Evolutionary conservation across 768 basidiomycete species (phyloP), one percentile per base, ranked within the genome.

Genomic region (Hebeloma cylindrosporum): DNA sequence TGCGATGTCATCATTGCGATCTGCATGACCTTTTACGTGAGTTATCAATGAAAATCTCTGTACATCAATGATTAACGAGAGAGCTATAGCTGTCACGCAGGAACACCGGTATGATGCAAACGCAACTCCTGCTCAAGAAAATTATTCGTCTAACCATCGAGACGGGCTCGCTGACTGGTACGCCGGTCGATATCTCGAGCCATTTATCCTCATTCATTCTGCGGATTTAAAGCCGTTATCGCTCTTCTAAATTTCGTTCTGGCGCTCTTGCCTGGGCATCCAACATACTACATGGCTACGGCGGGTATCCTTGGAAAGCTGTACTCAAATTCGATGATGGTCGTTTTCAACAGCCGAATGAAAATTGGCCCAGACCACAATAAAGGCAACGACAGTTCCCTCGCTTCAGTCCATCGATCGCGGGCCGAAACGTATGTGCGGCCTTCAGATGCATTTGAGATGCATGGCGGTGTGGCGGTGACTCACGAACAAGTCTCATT

Each of bases 271-370:
- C 47, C 47, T 35, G 40, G 40, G 7, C 47, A 36, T 36, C 47
- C 47, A 5, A 41, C 47, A 25, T 48, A 48, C 13, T 48, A 43
- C 18, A 43, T 42, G 47, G 22, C 47, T 16, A 43, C 40, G n/a
- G 47, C 40, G 18, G 39, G 32, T 30, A 30, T 48, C 11, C 47
- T 48, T 16, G 47, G 47, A 29, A 48, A 48, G 40, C 26, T 48
- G 6, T 48, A 48, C 40, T 41, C 47, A 5, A 48, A 48, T 33
- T 48, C 47, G 11, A 48, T 48, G 47, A 28, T 48, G 40, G 47
- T 34, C 2, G 47, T 48, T 26, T 48, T 48, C 26, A 48, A 48
- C 23, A 48, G 47, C 33, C 31, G 47, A 32, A 48, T 48, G 47
- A 42, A 14, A 25, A 37, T 50, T 23, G 30, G 37, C n/a, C n/a